Evolutionary conservation across 2,329 filamentous ascomycete species (phyloP), one percentile per base, ranked within the genome.

Genomic region (Fusarium pilosicola): DNA sequence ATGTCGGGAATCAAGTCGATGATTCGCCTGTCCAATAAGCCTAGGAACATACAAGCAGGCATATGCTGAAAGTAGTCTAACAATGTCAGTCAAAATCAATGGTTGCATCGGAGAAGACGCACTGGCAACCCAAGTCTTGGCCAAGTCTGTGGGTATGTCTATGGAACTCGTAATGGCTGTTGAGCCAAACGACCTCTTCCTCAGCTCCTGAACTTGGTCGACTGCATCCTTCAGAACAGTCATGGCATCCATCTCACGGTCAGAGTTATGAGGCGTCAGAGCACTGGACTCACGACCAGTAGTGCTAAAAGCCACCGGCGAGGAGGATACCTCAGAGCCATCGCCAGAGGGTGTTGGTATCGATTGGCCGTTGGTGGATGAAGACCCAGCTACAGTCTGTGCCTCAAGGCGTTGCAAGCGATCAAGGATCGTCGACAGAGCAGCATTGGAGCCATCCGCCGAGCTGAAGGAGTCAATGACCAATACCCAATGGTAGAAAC

Each of bases 1-100:
- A 81, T 71, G 44, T 81, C 80, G 1, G 80, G 80, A 4, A 81
- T 75, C 39, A 80, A 58, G 44, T 81, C 76, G 24, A 81, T 75
- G 15, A 79, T 64, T 30, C 74, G 73, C 17, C 57, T 73, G 51
- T 80, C 74, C 3, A 80, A 63, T 10, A 81, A 71, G 12, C 73
- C 74, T 11, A 77, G 61, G 34, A 81, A 81, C 72, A 79, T 77
- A 17, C 79, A 80, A 7, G 68, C 65, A 22, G 77, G 77, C 75
- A 77, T 80, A 24, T 79, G 73, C 4, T 74, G 63, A 52, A 81
- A 80, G 45, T 79, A 81, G 36, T 78, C 80, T 70, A 18, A 41
- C 22, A 44, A 6, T 7, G 17, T 56, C 13, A 63, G 58, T 9
- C 20, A 17, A 18, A 5, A 12, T 15, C 14, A 3, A 22, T 12